Evolutionary conservation across 352 stramenopile species (phyloP), one percentile per base, ranked within the genome.

Genomic region (Globisporangium parvum): DNA sequence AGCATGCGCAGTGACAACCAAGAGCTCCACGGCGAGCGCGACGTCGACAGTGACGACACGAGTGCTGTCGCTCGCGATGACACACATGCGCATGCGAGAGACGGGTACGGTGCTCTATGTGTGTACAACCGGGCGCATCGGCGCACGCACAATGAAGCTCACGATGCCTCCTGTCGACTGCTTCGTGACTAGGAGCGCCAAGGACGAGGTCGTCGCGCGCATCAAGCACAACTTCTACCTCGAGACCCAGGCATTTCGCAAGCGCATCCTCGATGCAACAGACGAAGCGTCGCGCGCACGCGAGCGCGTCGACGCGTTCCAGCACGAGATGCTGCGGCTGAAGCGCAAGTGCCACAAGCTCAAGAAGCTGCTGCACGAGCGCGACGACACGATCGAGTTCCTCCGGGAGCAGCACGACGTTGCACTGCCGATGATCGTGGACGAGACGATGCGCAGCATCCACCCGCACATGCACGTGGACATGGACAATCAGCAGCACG

Each of bases 361-460:
- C 28, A 65, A 87, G 42, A 76, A 69, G 52, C 72, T 65, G 51
- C 41, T 89, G 42, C 65, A 87, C 48, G 80, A 89, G 51, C 71
- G 79, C 17, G 80, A 91, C 35, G 51, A 55, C 0, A 66, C 71
- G 10, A 78, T 90, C 56, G 63, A 68, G 31, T 57, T 60, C 15
- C 54, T 90, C 44, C 68, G 80, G 33, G 71, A 85, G 23, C 68
- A 85, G 40, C 68, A 87, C 2, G 71, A 85, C 15, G 46, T 81
- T 37, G 53, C 70, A 15, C 73, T 85, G 21, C 73, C 75, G 42
- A 52, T 81, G 48, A 59, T 89, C 10, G 70, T 87, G 69, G 64
- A 80, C 51, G 79, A 89, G 50, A 87, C 79, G 4, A 77, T 90
- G 66, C 69, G 71, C 42, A 78, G 61, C 60, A 55, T 90, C 12